Evolutionary conservation across 2,329 filamentous ascomycete genomes (phyloP), one percentile per base, ranked within the genome.

Genomic region (Colletotrichum coccodes): DNA sequence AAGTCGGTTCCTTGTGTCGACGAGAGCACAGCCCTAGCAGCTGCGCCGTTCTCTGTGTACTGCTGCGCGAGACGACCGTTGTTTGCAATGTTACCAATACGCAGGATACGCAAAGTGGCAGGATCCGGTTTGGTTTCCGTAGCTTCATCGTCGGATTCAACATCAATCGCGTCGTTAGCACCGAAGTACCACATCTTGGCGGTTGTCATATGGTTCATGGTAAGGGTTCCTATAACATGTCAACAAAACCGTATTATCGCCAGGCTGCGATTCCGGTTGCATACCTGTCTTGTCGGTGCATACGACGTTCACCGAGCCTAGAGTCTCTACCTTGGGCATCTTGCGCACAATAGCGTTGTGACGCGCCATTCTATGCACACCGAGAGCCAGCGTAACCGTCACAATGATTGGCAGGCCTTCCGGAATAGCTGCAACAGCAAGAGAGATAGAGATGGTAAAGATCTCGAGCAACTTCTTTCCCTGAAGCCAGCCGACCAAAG

Each of bases 231-330:
- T 91, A 54, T 7, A 16, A 7, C 34, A 18, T 32, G 40, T 57
- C 34, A 49, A n/a, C 38, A 16, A 26, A 11, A 8, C 47, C 23
- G 5, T 58, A 6, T 11, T 52, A 38, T 32, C 9, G 3, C 23
- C 38, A 18, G 26, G 12, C 26, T 34, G 28, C n/a, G 12, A 28
- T 36, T 34, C 8, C 14, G 47, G 11, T 16, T 8, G 57, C 78
- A 74, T 81, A 90, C 90, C 94, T 49, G 96, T 99, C 83, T 99
- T 99, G 84, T 99, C 96, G 73, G 94, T 98, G 83, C 97, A 99
- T 7, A 99, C 94, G n/a, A 99, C 95, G 75, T 98, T 99, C 68
- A 99, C 96, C n/a, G 95, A 98, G 9, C 97, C 97, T 6, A 99
- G 83, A 0, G 96, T 99, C 79, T 99, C 96, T 9, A 99, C 97